These are phyloP conservation scores for Ottelia alismoides DNA, from an alignment of 106 monocot genomes.

Conservation along the genomic window DNA sequence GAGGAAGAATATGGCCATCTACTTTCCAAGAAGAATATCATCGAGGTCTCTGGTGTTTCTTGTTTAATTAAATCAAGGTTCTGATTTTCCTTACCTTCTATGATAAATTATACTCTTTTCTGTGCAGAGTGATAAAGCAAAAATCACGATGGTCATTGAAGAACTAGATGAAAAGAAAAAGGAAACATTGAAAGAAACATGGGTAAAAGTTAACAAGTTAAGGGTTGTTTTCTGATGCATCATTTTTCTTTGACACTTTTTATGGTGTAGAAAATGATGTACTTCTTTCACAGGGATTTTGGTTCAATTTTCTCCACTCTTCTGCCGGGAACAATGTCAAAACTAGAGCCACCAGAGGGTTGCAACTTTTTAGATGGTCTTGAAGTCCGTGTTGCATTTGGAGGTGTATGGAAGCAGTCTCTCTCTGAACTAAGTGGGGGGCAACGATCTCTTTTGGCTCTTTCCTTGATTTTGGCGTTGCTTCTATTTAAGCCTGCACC, in stretches of 20 bases:
- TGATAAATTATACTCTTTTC: not conserved
- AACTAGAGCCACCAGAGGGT: constrained; percentile 85
- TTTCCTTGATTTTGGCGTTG: constrained; percentile 85
- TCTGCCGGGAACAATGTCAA: constrained; percentile 92
- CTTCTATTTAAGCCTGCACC: constrained; percentile 99
- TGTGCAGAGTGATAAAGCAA: constrained; percentile 87
- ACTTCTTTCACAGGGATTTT: constrained; percentile 79
- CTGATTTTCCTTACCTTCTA: too few species aligned
- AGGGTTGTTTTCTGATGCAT: constrained; percentile 8
- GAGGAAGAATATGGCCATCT: constrained; percentile 92
- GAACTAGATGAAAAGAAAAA: constrained; percentile 99
- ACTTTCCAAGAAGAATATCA: constrained; percentile 82
- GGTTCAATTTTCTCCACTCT: constrained; percentile 95
- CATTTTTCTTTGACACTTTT: too few species aligned
- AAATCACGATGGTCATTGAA: constrained; percentile 92
- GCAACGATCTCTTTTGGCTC: constrained; percentile 96
- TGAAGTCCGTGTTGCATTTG: constrained; percentile 99
- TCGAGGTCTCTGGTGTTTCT: constrained; percentile 51
- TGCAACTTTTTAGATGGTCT: constrained; percentile 87
- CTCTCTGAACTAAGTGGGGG: constrained; percentile 96
- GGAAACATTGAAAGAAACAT: constrained; percentile 84
- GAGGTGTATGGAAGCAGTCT: constrained; percentile 99
- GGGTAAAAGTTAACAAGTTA: constrained; percentile 99
- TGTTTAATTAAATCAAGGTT: too few species aligned
- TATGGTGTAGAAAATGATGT: too few species aligned